phyloP scores from a whole-genome alignment of 202 grass and related monocot species.

The Carex sylvatica region DNA sequence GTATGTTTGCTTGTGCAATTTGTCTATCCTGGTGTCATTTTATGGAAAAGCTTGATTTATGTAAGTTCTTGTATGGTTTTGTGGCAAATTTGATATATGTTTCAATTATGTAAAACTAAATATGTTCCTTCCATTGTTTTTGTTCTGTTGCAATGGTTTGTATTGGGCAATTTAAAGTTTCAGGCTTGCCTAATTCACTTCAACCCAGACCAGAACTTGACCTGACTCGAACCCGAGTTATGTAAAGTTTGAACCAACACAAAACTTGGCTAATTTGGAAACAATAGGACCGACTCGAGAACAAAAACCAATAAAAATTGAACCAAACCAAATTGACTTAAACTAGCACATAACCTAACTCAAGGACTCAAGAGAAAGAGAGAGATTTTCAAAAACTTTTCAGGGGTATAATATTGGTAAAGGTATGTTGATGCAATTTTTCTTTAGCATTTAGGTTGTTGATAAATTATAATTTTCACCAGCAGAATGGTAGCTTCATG shows the following conservation, averaged over 20 bases:
- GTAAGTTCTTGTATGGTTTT: not conserved
- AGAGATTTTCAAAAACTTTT: not conserved
- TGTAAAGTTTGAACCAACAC: not conserved
- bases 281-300: not conserved
- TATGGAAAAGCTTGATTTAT: not conserved
- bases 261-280: not conserved
- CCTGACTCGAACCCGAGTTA: not conserved
- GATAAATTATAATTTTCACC: not conserved
- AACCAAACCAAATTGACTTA: not conserved
- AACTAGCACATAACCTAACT: not conserved
- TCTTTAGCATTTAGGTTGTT: not conserved
- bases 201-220: not conserved
- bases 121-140: not conserved
- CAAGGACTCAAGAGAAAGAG: no score
- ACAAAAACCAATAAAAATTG: not conserved
- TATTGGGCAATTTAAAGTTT: not conserved
- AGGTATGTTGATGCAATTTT: not conserved
- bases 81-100: not conserved
- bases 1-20: constrained; percentile 28
- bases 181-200: not conserved
- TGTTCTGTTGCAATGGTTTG: not conserved
- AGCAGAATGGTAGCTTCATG: not conserved
- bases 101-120: not conserved
- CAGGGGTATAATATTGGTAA: not conserved
- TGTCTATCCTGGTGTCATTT: not conserved